Conservation (phyloP, 2,329 filamentous ascomycete species). For the Claviceps purpurea region DNA sequence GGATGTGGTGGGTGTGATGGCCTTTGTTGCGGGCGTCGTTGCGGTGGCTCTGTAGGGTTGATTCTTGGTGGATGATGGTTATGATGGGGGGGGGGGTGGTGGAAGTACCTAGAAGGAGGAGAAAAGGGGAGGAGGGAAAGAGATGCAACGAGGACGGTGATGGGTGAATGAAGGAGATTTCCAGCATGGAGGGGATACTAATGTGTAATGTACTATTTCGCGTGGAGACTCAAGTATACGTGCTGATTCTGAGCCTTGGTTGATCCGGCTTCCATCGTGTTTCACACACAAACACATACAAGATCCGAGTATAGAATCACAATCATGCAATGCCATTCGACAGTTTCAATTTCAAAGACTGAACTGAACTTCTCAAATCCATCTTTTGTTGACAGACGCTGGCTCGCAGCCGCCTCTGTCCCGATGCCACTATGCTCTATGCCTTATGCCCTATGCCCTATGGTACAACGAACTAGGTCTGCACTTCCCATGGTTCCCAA, state of each 20-base stretch:
- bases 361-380: not conserved
- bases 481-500: not conserved
- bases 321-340: not conserved
- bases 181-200: not conserved
- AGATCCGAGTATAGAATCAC: too few relatives aligned
- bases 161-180: not conserved
- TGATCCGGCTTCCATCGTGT: not conserved
- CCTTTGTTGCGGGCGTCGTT: constrained; percentile 22
- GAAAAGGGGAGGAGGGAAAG: too few relatives aligned
- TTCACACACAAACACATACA: not conserved
- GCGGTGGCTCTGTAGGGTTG: constrained; percentile 21
- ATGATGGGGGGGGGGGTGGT: not conserved
- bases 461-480: constrained; percentile 2
- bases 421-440: not conserved
- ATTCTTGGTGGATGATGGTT: not conserved
- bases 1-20: constrained; percentile 22
- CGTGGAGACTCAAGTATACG: not conserved
- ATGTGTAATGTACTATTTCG: not conserved
- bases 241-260: not conserved
- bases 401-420: not conserved
- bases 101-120: not conserved
- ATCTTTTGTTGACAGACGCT: not conserved
- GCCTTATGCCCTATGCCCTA: not conserved
- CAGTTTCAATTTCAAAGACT: not conserved
- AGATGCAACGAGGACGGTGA: too few relatives aligned